A percentile compares a stretch with the other conserved stretches of the same genome.
Conservation (phyloP, 805 yeast genomes). For the Saccharomycopsis sp. region DNA sequence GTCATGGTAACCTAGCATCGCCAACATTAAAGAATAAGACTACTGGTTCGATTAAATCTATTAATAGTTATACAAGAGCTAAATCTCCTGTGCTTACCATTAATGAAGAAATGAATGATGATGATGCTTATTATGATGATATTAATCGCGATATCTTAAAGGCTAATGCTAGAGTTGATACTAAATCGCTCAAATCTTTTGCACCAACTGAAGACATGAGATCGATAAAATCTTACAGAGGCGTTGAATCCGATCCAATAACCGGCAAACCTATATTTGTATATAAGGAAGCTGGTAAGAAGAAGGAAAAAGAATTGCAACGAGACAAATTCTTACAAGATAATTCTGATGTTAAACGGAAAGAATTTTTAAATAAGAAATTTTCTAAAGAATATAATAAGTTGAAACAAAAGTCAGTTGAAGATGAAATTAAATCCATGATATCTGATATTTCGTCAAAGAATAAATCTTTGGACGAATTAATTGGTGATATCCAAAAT, state of each 20-base stretch:
- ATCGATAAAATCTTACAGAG: conserved; percentile 10
- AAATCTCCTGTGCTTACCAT: conserved; percentile 12
- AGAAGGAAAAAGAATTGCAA: conserved; percentile 4
- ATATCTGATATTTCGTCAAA: conserved; percentile 6
- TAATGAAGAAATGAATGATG: conserved; percentile 5
- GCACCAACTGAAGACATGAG: conserved; percentile 5
- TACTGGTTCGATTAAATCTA: background rate
- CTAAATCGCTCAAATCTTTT: conserved; percentile 15
- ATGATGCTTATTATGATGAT: conserved; percentile 16
- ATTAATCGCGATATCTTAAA: conserved; percentile 15
- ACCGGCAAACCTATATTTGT: conserved; percentile 19
- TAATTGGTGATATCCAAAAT: conserved; percentile 9
- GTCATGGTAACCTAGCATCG: background rate
- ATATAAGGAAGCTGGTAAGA: conserved; percentile 9
- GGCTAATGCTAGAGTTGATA: conserved; percentile 18
- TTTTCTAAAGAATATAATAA: conserved; percentile 4
- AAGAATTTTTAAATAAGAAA: conserved; percentile 11
- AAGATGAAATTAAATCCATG: conserved; percentile 2
- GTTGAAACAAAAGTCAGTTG: background rate
- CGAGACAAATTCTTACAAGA: conserved; percentile 9
- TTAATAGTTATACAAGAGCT: conserved; percentile 3
- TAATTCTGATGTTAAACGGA: conserved; percentile 8
- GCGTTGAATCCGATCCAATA: conserved; percentile 15
- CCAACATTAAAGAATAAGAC: background rate
- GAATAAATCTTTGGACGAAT: conserved; percentile 6